A percentile compares a stretch with the other conserved stretches of the same genome.
Conservation (phyloP, 495 filamentous ascomycete species). For the Aspergillus coremiiformis region DNA sequence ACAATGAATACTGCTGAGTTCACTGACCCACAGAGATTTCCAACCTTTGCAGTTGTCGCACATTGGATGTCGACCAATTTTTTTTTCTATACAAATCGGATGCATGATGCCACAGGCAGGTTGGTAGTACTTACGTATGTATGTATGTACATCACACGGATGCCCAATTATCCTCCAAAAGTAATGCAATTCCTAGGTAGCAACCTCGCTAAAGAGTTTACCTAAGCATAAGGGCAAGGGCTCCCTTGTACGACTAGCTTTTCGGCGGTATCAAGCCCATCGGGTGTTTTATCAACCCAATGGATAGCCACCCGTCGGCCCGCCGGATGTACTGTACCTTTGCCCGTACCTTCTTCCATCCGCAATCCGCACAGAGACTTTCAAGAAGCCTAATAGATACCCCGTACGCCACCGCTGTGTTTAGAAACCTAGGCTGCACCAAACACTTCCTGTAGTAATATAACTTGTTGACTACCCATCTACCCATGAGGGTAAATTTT, state of each 20-base stretch:
- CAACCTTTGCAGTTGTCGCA: not conserved
- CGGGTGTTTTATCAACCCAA: not conserved
- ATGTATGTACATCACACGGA: not conserved
- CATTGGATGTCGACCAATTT: not conserved
- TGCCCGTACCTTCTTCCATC: slow-evolving; percentile 15
- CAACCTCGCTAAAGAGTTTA: not conserved
- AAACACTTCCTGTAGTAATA: too few relatives aligned
- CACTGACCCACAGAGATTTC: not conserved
- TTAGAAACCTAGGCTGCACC: too few relatives aligned
- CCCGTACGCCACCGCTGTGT: too few relatives aligned
- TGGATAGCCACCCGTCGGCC: slow-evolving; percentile 10
- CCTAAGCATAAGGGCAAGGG: too few relatives aligned
- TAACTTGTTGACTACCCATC: too few relatives aligned
- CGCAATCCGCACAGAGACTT: too few relatives aligned
- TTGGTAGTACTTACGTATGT: not conserved
- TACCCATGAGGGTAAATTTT: too few relatives aligned
- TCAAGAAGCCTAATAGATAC: too few relatives aligned
- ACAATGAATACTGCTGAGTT: not conserved
- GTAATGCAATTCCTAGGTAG: not conserved
- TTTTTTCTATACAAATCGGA: not conserved
- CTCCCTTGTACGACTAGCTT: not conserved
- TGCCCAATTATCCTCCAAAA: not conserved
- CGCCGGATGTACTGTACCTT: slow-evolving; percentile 17
- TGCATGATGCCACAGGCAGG: not conserved
- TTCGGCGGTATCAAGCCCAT: not conserved